phyloP scores from a whole-genome alignment of 768 basidiomycete genomes.

The Russula dissimulans region DNA sequence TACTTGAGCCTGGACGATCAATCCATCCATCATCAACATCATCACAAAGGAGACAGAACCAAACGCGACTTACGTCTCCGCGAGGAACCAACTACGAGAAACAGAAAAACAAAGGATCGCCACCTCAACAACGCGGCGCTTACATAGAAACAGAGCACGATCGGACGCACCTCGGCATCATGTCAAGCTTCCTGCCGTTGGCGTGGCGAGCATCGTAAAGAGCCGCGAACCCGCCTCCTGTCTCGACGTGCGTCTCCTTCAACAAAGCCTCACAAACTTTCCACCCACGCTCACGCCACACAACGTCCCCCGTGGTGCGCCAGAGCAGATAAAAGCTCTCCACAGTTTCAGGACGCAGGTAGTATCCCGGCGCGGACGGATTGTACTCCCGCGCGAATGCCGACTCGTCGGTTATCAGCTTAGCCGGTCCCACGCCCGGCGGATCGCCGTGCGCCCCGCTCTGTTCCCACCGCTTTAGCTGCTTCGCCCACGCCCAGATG shows the following conservation, averaged over 20 bases:
- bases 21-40: background rate
- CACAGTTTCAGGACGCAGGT: constrained; percentile 63
- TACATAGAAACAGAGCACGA: too few species aligned
- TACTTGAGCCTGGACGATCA: constrained; percentile 45
- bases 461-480: constrained; percentile 21
- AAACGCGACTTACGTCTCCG: constrained; percentile 35
- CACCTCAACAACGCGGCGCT: background rate
- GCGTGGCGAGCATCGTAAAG: too few species aligned
- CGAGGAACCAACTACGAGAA: constrained; percentile 39
- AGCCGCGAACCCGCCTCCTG: too few species aligned
- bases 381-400: constrained; percentile 40
- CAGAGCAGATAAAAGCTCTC: constrained; percentile 40
- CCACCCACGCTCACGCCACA: background rate
- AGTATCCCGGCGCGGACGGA: constrained; percentile 37
- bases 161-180: too few species aligned
- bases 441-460: constrained; percentile 3
- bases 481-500: background rate
- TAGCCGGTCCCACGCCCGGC: background rate
- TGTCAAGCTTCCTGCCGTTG: too few species aligned
- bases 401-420: background rate
- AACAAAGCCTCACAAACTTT: background rate
- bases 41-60: background rate
- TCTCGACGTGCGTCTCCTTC: too few species aligned
- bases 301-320: too few species aligned
- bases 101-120: too few species aligned